These are phyloP conservation scores for Hevea brasiliensis DNA, from an alignment of 345 rosid genomes.

Conservation along the genomic window DNA sequence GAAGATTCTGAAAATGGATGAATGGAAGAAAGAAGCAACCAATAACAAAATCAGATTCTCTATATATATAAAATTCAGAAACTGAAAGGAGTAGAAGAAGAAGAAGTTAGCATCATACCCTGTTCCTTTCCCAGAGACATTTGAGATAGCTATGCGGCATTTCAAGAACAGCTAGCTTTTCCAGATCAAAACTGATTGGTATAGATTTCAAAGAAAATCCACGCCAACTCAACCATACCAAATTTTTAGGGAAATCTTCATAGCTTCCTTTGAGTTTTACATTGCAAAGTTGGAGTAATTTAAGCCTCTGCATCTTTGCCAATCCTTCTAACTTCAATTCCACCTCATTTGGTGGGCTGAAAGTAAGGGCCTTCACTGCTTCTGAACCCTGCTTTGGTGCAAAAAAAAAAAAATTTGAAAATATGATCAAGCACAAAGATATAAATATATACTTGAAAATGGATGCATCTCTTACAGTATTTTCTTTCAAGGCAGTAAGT, in stretches of 20 bases:
- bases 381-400: neutral
- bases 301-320: constrained; percentile 2
- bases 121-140: too few species aligned
- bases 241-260: neutral
- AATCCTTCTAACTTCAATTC: neutral
- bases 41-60: too few species aligned
- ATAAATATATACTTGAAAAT: neutral
- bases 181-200: neutral
- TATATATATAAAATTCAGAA: too few species aligned
- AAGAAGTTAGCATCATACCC: too few species aligned
- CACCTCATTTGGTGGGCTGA: neutral
- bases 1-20: constrained; percentile 7
- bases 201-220: constrained; percentile 10
- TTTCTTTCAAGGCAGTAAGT: neutral
- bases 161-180: too few species aligned
- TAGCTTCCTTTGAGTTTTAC: neutral
- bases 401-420: neutral
- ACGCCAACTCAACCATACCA: constrained; percentile 9
- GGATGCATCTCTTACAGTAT: neutral
- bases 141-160: too few species aligned
- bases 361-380: neutral
- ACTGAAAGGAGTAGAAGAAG: too few species aligned
- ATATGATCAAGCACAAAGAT: neutral
- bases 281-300: neutral
- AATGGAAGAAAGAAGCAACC: neutral